These are phyloP conservation scores for Ogataea glucozyma DNA, from an alignment of 805 yeast species.

Conservation along the genomic window DNA sequence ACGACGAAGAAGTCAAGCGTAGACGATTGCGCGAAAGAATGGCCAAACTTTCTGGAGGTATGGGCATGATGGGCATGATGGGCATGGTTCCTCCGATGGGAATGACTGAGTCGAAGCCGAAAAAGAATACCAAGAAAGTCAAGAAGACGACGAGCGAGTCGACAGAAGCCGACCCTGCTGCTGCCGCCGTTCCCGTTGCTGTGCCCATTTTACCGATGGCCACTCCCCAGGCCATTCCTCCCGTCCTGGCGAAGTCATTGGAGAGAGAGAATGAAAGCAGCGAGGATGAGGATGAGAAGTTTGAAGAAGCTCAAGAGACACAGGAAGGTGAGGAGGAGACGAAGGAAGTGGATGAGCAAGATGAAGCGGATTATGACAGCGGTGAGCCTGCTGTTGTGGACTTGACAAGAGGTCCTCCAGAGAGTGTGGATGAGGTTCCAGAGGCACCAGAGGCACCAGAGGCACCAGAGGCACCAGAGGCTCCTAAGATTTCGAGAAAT, in stretches of 20 bases:
- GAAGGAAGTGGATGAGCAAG: conserved; percentile 7
- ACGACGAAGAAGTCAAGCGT: conserved; percentile 74
- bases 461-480: not conserved
- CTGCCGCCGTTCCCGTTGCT: conserved; percentile 39
- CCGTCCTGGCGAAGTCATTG: conserved; percentile 1
- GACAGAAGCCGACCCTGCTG: conserved; percentile 21
- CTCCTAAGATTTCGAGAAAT: conserved; percentile 2
- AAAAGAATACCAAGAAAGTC: conserved; percentile 23
- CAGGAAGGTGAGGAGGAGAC: conserved; percentile 8
- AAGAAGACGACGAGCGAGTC: conserved; percentile 27
- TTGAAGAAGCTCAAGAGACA: conserved; percentile 7
- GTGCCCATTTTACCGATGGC: conserved; percentile 29
- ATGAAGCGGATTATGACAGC: conserved; percentile 7
- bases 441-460: conserved; percentile 10
- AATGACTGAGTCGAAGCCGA: conserved; percentile 25
- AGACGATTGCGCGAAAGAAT: conserved; percentile 83
- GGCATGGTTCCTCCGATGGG: conserved; percentile 45
- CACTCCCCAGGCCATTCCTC: conserved; percentile 10
- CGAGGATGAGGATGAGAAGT: conserved; percentile 1
- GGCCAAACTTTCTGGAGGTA: conserved; percentile 93
- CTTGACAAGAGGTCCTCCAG: conserved; percentile 2
- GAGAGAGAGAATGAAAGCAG: no score
- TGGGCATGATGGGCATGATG: conserved; percentile 77
- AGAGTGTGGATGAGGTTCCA: not conserved
- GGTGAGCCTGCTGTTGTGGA: conserved; percentile 7